Evolutionary conservation across 768 basidiomycete genomes (phyloP), one percentile per base, ranked within the genome.

Genomic region (Plicaturopsis crispa): DNA sequence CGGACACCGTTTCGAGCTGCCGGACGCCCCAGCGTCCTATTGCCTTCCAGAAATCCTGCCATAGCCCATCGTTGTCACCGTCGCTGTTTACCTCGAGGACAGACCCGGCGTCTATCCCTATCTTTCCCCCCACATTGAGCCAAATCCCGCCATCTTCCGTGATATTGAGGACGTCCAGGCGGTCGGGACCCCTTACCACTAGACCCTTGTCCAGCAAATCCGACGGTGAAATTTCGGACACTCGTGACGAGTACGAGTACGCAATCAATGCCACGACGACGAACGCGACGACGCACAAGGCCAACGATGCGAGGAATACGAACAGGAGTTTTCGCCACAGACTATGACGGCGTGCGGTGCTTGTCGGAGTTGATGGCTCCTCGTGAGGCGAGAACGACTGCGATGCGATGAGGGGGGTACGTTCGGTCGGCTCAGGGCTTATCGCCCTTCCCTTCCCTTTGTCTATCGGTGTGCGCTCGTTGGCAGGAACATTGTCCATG

Each of bases 91-190:
- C 69, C 1, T 73, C 80, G 11, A 83, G 60, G 14, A 76, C 60
- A 6, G 65, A 53, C 2, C 80, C 82, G 5, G 78, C 83, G 51
- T 87, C 75, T n/a, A 88, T 43, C 0, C 85, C 85, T 12, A 83
- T 51, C 34, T 68, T 62, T 4, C 69, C 79, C 13, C 71, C 59
- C 4, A 86, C 61, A 28, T 61, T 62, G 23, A 87, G 42, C 76
- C 77, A 79, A 20, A 86, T 50, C 3, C 66, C 76, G 6, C 73
- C 79, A 5, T 71, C 65, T 14, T 52, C 48, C 12, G 83, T 80
- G 39, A 76, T 63, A 43, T 79, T 80, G 37, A 82, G 57, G 2
- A 87, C 67, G 41, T 80, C 66, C 31, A 87, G 57, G 18, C 65
- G 59, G 47, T 78, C 72, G 0, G 84, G 84, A 2, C 80, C 80